Evolutionary conservation across 768 basidiomycete species (phyloP).

Genomic region (Podaxis rugospora): DNA sequence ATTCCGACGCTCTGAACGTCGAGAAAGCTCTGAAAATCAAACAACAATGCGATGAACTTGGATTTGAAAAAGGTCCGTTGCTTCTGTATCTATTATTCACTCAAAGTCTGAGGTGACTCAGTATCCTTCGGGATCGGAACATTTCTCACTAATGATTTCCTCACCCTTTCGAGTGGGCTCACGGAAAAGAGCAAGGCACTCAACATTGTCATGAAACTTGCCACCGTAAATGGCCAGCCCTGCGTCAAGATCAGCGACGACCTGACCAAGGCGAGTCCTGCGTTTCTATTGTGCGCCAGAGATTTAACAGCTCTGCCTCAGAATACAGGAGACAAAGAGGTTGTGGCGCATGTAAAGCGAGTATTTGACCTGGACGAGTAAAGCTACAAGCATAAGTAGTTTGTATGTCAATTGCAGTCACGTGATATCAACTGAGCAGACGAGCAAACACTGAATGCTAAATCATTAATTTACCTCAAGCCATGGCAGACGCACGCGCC

Average conservation of each 20-base stretch:
- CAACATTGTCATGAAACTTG: slow-evolving; percentile 95
- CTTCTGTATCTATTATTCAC: slow-evolving; percentile 3
- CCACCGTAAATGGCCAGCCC: slow-evolving; percentile 62
- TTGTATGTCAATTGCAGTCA: background rate
- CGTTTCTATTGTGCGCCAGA: background rate
- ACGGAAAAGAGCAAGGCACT: slow-evolving; percentile 69
- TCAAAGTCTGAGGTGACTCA: slow-evolving; percentile 23
- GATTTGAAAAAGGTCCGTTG: slow-evolving; percentile 52
- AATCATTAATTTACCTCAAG: background rate
- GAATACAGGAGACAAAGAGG: slow-evolving; percentile 67
- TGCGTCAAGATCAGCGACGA: slow-evolving; percentile 97
- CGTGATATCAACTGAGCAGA: background rate
- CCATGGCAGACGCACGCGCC: slow-evolving; percentile 77
- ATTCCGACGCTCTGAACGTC: slow-evolving; percentile 76
- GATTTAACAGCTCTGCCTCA: slow-evolving; percentile 17
- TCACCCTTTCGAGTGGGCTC: slow-evolving; percentile 32
- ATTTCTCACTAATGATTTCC: slow-evolving; percentile 87
- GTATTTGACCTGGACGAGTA: background rate
- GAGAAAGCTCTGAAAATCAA: slow-evolving; percentile 69
- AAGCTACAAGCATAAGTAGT: background rate
- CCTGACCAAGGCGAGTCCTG: slow-evolving; percentile 55
- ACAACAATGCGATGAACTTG: slow-evolving; percentile 68
- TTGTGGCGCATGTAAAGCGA: slow-evolving; percentile 33
- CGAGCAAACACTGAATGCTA: background rate
- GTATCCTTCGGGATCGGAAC: slow-evolving; percentile 95